Evolutionary conservation across 2,329 filamentous ascomycete species (phyloP).

Genomic region (Venturia asperata): DNA sequence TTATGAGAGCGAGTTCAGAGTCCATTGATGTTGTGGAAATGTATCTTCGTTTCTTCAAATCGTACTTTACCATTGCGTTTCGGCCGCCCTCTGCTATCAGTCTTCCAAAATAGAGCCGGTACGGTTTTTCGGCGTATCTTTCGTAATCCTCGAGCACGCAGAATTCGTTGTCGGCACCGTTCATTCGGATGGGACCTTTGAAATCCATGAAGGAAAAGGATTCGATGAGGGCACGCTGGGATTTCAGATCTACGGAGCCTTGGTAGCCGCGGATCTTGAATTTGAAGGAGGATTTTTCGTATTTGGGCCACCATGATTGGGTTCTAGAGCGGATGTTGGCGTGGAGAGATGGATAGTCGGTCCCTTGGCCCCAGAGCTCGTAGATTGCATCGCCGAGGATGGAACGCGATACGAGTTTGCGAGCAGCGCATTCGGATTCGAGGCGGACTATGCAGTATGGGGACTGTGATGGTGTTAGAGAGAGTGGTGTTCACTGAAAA

Average conservation of each 20-base stretch:
- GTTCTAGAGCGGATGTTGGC: slow-evolving; percentile 54
- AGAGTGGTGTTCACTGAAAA: slow-evolving; percentile 18
- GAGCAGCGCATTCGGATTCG: slow-evolving; percentile 55
- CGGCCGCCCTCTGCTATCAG: slow-evolving; percentile 59
- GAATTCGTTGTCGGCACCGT: slow-evolving; percentile 65
- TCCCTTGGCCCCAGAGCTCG: slow-evolving; percentile 77
- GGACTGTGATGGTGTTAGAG: slow-evolving; percentile 50
- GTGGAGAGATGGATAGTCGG: slow-evolving; percentile 62
- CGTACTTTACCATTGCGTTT: slow-evolving; percentile 63
- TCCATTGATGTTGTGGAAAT: slow-evolving; percentile 98
- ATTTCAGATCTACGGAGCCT: slow-evolving; percentile 56
- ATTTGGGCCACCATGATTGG: slow-evolving; percentile 58
- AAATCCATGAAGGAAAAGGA: slow-evolving; percentile 73
- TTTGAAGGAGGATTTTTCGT: slow-evolving; percentile 64
- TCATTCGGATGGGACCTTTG: slow-evolving; percentile 70
- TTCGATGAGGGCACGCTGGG: slow-evolving; percentile 71
- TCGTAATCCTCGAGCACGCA: slow-evolving; percentile 77
- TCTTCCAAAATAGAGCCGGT: slow-evolving; percentile 57
- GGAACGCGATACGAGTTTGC: slow-evolving; percentile 62
- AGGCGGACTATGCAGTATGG: slow-evolving; percentile 77
- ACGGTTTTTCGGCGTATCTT: slow-evolving; percentile 38
- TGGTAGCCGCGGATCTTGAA: slow-evolving; percentile 80
- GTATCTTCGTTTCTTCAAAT: slow-evolving; percentile 87
- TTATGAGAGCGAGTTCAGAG: slow-evolving; percentile 82
- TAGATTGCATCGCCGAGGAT: slow-evolving; percentile 78